Evolutionary conservation across 768 basidiomycete species (phyloP), one percentile per base, ranked within the genome.

Genomic region (Pleurotus tuber-regium): DNA sequence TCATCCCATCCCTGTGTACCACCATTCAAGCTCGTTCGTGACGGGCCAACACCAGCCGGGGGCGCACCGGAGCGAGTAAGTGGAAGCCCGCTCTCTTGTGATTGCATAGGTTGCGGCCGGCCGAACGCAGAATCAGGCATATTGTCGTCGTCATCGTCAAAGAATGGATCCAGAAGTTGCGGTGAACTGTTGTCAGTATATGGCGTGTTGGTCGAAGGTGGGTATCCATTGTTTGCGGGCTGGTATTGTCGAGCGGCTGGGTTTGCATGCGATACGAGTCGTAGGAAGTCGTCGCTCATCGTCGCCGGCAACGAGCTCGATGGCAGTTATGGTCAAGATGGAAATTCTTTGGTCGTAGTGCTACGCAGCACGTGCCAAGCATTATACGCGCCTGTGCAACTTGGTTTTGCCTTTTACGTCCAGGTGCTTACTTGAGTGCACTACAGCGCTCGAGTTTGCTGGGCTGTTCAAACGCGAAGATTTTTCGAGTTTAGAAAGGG

Each of bases 61-160:
- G 80, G 78, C 38, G 79, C 87, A 7, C 79, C 85, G 19, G 74
- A 65, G 46, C 70, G 70, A 8, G 84, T 68, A 42, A 92, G 69
- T 28, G 84, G 85, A 1, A 88, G 66, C 30, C 75, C 75, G 53
- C 77, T 79, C 57, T 79, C 78, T 58, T 78, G 76, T 5, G 79
- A 78, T 43, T 72, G 72, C 74, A 77, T 77, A 44, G 77, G 69
- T 31, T 62, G 61, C 23, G 73, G 71, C 51, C 71, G 66, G 43
- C 79, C 80, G 66, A 87, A 87, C n/a, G 80, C 81, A 16, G 84
- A 83, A 66, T 87, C 85, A 12, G 83, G 80, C 25, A 73, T 59
- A 53, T 85, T 82, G 49, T 90, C 88, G 57, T 88, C 86, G 50
- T 87, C 88, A 64, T 92, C 90, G 66, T 89, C 87, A 67, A 92